Conservation (phyloP, 2,329 filamentous ascomycete genomes). For the Acarospora socialis region DNA sequence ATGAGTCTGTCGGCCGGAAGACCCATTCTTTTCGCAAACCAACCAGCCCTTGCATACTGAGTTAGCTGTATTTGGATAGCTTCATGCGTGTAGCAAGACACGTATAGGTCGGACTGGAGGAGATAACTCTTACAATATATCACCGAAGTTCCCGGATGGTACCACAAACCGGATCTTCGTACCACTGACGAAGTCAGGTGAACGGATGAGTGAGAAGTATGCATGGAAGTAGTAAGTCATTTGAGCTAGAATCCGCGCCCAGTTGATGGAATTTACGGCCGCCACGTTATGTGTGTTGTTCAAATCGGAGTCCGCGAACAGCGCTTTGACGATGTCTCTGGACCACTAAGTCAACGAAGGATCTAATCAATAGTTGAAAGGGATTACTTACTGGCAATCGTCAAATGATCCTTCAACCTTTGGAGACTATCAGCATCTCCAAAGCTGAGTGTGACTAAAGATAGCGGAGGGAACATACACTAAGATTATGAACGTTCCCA, state of each 20-base stretch:
- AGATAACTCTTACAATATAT: conserved; percentile 48
- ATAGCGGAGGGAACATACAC: conserved; percentile 14
- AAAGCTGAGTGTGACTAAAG: conserved; percentile 5
- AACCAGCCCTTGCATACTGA: too few species aligned
- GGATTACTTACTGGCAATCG: not conserved
- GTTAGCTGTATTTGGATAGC: too few species aligned
- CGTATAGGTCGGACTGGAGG: too few species aligned
- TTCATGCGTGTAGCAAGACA: too few species aligned
- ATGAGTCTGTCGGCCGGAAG: conserved; percentile 78
- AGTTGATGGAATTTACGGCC: conserved; percentile 96
- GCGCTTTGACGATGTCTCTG: conserved; percentile 88
- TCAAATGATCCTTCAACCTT: conserved; percentile 1
- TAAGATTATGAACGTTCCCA: conserved; percentile 39
- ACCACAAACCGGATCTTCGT: conserved; percentile 55
- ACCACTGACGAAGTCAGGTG: conserved; percentile 45
- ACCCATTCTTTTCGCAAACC: conserved; percentile 83
- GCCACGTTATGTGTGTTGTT: conserved; percentile 74
- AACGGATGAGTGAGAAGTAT: conserved; percentile 65
- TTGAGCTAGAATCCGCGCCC: conserved; percentile 85
- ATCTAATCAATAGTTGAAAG: too few species aligned
- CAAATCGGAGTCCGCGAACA: conserved; percentile 74
- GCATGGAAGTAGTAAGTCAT: conserved; percentile 95
- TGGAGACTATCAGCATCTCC: too few species aligned
- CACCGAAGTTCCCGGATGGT: conserved; percentile 92
- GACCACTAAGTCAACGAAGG: conserved; percentile 25